Evolutionary conservation across 139 green algal species (phyloP).

Genomic region (Mesotaenium endlicherianum): DNA sequence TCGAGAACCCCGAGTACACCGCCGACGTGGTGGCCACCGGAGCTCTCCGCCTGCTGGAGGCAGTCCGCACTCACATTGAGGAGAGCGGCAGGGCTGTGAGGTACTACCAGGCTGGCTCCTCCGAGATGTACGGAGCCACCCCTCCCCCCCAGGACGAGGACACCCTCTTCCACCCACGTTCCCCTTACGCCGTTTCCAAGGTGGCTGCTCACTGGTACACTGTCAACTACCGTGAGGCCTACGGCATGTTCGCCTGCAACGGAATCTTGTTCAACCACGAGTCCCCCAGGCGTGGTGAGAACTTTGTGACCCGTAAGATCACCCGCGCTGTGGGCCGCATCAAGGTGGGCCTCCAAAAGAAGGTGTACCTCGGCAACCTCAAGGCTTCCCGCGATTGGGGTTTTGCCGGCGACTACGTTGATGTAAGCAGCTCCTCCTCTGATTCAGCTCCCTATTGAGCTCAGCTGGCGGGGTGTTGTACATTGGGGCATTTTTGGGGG

Average conservation of each 20-base stretch:
- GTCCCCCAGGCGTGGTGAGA: slow-evolving; percentile 70
- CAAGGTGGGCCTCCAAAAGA: slow-evolving; percentile 55
- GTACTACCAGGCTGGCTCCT: slow-evolving; percentile 81
- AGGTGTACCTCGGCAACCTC: slow-evolving; percentile 74
- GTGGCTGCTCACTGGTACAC: slow-evolving; percentile 71
- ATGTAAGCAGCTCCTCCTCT: slow-evolving; percentile 34
- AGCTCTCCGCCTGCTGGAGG: slow-evolving; percentile 70
- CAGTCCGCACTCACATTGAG: slow-evolving; percentile 60
- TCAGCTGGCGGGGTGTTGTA: no score
- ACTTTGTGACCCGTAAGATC: slow-evolving; percentile 79
- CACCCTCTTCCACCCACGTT: slow-evolving; percentile 74
- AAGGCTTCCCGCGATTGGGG: slow-evolving; percentile 78
- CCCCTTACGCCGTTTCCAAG: slow-evolving; percentile 76
- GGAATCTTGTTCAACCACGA: slow-evolving; percentile 87
- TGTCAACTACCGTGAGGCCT: slow-evolving; percentile 75
- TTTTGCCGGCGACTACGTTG: slow-evolving; percentile 75
- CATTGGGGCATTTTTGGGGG: no score
- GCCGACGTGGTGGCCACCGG: slow-evolving; percentile 60
- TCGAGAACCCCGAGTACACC: slow-evolving; percentile 72
- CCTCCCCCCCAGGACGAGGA: slow-evolving; percentile 69
- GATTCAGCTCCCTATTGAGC: no score
- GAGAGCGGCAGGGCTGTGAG: slow-evolving; percentile 19
- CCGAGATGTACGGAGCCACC: slow-evolving; percentile 75
- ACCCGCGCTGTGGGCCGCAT: slow-evolving; percentile 59
- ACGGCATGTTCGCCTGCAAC: slow-evolving; percentile 75